phyloP scores from a whole-genome alignment of 2,329 filamentous ascomycete genomes.

The Cordyceps sp. region DNA sequence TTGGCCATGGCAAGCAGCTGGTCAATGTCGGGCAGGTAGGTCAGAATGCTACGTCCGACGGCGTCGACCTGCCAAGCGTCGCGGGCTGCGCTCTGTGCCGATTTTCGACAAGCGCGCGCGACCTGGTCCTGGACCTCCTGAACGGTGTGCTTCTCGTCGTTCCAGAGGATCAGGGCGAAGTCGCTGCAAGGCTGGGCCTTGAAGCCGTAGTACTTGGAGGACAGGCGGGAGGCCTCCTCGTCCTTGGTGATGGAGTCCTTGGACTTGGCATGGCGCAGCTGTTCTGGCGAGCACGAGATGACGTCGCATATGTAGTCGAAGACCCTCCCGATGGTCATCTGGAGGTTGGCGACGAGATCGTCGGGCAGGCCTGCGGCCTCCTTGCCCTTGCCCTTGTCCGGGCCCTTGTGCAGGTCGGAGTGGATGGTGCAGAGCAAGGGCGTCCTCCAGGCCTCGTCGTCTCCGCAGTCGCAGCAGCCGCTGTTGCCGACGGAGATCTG shows the following conservation, averaged over 20 bases:
- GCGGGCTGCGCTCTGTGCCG: constrained; percentile 47
- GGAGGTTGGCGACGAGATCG: constrained; percentile 61
- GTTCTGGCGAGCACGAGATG: constrained; percentile 93
- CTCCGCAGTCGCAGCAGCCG: constrained; percentile 94
- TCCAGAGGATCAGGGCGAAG: constrained; percentile 83
- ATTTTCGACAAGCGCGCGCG: constrained; percentile 68
- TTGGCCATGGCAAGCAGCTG: constrained; percentile 62
- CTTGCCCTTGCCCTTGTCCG: constrained; percentile 44
- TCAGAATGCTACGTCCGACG: constrained; percentile 72
- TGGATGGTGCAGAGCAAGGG: constrained; percentile 91
- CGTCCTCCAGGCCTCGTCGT: constrained; percentile 81
- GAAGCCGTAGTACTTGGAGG: constrained; percentile 53
- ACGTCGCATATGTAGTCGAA: constrained; percentile 97
- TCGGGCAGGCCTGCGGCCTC: constrained; percentile 45
- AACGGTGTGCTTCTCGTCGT: constrained; percentile 96
- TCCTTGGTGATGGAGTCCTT: constrained; percentile 66
- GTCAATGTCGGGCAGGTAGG: constrained; percentile 55
- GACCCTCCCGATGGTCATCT: constrained; percentile 68
- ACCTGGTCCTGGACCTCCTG: constrained; percentile 83
- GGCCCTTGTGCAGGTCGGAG: constrained; percentile 38
- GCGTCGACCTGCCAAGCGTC: constrained; percentile 82
- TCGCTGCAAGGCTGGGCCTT: constrained; percentile 29
- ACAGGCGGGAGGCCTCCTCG: constrained; percentile 63
- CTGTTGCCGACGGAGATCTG: constrained; percentile 79
- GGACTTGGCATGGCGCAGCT: constrained; percentile 74